Conservation (phyloP, 345 rosid species). For the Stellera chamaejasme region DNA sequence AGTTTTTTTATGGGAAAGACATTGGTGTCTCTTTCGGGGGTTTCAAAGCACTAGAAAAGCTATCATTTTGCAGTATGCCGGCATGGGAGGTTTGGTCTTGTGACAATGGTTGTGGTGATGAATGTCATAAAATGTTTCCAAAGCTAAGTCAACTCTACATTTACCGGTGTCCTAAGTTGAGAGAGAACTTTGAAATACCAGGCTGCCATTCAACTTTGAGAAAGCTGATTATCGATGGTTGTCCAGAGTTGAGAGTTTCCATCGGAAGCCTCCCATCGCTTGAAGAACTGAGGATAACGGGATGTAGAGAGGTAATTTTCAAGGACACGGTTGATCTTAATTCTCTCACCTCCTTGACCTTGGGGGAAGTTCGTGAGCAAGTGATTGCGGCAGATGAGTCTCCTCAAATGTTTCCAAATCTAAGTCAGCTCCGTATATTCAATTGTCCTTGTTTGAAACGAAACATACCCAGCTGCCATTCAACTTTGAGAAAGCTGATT, state of each 20-base stretch:
- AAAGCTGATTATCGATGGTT: slow-evolving; percentile 2
- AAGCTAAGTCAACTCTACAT: background rate
- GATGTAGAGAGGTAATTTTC: slow-evolving; percentile 3
- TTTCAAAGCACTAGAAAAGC: slow-evolving; percentile 12
- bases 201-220: background rate
- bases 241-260: background rate
- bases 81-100: slow-evolving; percentile 12
- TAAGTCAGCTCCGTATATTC: background rate
- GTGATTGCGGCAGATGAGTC: background rate
- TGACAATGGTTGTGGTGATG: no score
- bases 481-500: background rate
- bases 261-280: background rate
- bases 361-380: background rate
- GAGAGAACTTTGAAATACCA: background rate
- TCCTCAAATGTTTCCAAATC: background rate
- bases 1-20: slow-evolving; percentile 5
- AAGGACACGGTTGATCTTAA: slow-evolving; percentile 1
- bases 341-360: slow-evolving; percentile 8
- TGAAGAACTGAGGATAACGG: background rate
- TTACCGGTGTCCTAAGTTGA: slow-evolving; percentile 6
- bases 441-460: slow-evolving; percentile 2
- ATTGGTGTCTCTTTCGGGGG: background rate
- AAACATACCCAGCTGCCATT: background rate
- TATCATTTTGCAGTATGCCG: slow-evolving; percentile 11
- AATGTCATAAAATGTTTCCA: background rate